Evolutionary conservation across 2,329 filamentous ascomycete species (phyloP).

Genomic region (Hypoxylon rubiginosum): DNA sequence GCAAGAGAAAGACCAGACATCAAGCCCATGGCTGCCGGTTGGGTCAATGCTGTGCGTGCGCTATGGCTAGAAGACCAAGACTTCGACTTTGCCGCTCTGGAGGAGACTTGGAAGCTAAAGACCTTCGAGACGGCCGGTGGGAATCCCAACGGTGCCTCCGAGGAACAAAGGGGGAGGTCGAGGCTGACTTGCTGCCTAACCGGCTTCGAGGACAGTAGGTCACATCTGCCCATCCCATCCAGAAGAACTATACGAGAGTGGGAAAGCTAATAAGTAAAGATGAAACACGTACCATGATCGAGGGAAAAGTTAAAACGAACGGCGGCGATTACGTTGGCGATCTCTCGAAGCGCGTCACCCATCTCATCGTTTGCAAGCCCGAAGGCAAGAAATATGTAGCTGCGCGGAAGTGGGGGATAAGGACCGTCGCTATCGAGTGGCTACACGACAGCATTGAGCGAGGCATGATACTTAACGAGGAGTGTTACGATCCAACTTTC

Average conservation of each 20-base stretch:
- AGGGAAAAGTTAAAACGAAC: constrained; percentile 74
- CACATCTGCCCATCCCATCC: neutral
- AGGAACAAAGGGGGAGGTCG: constrained; percentile 52
- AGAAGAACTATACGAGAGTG: neutral
- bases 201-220: constrained; percentile 66
- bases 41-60: constrained; percentile 84
- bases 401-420: constrained; percentile 85
- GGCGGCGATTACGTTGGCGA: constrained; percentile 91
- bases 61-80: constrained; percentile 85
- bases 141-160: constrained; percentile 50
- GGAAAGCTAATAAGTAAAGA: constrained; percentile 57
- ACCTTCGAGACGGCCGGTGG: constrained; percentile 70
- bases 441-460: constrained; percentile 84
- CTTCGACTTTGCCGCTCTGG: constrained; percentile 78
- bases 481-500: constrained; percentile 82
- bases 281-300: constrained; percentile 76
- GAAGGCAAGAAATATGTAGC: constrained; percentile 92
- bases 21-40: constrained; percentile 82
- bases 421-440: constrained; percentile 87
- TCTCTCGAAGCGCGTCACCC: constrained; percentile 86
- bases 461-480: constrained; percentile 91
- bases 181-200: constrained; percentile 68
- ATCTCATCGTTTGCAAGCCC: constrained; percentile 84
- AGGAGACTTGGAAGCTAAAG: constrained; percentile 74
- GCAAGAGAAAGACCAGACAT: constrained; percentile 90